These are phyloP conservation scores for Pseudogymnoascus sp. DNA, from an alignment of 2,329 filamentous ascomycete species.

Conservation along the genomic window DNA sequence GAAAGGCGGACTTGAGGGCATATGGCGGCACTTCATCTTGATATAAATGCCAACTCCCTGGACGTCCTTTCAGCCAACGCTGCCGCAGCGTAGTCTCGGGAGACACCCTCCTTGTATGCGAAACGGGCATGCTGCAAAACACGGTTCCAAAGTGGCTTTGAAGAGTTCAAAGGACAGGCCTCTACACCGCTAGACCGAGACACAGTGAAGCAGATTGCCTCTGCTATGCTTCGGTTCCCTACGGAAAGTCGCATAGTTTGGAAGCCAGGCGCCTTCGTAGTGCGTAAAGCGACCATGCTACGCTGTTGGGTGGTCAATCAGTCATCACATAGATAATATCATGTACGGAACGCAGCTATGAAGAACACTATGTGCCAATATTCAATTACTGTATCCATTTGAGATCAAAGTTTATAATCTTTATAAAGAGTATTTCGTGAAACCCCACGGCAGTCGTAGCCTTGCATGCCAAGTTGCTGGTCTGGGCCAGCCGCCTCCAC, in stretches of 20 bases:
- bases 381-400: neutral
- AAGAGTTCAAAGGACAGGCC: neutral
- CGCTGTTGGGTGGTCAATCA: neutral
- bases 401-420: neutral
- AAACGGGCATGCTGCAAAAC: neutral
- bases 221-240: neutral
- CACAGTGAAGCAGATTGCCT: neutral
- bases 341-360: neutral
- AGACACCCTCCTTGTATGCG: neutral
- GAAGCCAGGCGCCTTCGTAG: neutral
- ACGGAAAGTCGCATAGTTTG: neutral
- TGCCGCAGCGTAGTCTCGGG: neutral
- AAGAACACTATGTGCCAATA: neutral
- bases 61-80: neutral
- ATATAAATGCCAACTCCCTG: neutral
- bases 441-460: neutral
- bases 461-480: constrained; percentile 6
- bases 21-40: neutral
- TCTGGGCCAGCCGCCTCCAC: neutral
- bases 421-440: neutral
- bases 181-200: neutral
- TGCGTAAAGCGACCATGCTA: neutral
- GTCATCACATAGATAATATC: neutral
- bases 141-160: neutral
- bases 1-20: neutral